Percentiles rank a stretch among this genome's conserved stretches.
Evolutionary conservation across 495 filamentous ascomycete species (phyloP).

Genomic region (Staphylotrichum tortipilum): DNA sequence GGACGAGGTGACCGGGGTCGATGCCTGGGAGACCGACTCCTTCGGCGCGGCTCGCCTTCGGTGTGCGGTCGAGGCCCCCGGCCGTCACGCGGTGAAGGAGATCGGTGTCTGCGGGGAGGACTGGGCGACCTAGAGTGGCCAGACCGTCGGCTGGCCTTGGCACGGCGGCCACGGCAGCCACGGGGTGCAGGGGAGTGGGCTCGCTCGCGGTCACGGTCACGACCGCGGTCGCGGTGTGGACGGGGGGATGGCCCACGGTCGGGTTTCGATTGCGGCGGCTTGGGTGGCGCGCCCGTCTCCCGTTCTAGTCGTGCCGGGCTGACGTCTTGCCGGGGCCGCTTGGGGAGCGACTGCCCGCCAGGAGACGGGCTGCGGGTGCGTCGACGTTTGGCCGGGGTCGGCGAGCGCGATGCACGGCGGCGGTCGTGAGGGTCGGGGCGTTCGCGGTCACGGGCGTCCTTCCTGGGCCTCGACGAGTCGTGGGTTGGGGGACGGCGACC

Average conservation of each 20-base stretch:
- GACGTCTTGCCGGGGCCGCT: constrained; percentile 27
- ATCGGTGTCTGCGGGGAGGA: constrained; percentile 18
- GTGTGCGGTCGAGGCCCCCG: background rate
- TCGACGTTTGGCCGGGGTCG: constrained; percentile 31
- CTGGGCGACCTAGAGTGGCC: constrained; percentile 25
- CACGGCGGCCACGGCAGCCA: constrained; percentile 19
- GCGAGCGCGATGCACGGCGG: constrained; percentile 25
- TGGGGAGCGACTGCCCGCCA: constrained; percentile 20
- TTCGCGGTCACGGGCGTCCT: constrained; percentile 8
- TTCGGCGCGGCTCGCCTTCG: constrained; percentile 4
- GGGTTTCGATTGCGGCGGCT: constrained; percentile 16
- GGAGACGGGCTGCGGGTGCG: constrained; percentile 30
- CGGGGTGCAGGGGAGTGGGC: constrained; percentile 26
- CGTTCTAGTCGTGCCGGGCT: constrained; percentile 25
- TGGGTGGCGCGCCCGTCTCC: constrained; percentile 14
- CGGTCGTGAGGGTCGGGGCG: constrained; percentile 1
- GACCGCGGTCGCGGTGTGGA: constrained; percentile 21
- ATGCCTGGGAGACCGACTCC: constrained; percentile 19
- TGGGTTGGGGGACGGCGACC: constrained; percentile 17
- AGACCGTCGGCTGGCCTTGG: constrained; percentile 16
- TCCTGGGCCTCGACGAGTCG: constrained; percentile 18
- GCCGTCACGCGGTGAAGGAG: constrained; percentile 14
- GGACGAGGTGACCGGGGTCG: constrained; percentile 27
- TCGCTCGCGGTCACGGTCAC: too few relatives aligned
- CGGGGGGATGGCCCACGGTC: constrained; percentile 18